Evolutionary conservation across 768 basidiomycete genomes (phyloP).

Genomic region (Tephrocybe sp.): DNA sequence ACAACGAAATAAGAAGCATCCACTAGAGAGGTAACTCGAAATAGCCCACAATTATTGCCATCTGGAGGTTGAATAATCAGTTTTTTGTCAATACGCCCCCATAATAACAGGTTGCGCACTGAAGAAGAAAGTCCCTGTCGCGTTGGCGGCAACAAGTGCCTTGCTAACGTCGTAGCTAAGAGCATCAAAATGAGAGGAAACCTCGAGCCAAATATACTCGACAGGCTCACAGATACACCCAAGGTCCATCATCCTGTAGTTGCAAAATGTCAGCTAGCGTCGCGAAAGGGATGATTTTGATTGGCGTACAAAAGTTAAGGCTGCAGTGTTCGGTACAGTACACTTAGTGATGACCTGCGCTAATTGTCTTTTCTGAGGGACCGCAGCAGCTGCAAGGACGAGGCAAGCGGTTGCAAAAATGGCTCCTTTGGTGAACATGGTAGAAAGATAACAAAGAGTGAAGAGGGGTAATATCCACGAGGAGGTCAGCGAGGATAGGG

Average conservation of each 20-base stretch:
- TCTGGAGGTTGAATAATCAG: not conserved
- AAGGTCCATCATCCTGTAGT: conserved; percentile 23
- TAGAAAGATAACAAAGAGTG: not conserved
- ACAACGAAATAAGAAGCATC: not conserved
- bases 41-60: not conserved
- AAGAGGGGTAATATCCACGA: conserved; percentile 3
- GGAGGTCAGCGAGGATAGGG: conserved; percentile 10
- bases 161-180: conserved; percentile 36
- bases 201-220: not conserved
- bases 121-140: conserved; percentile 45
- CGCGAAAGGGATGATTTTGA: too few relatives aligned
- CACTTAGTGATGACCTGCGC: conserved; percentile 24
- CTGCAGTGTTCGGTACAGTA: conserved; percentile 22
- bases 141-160: conserved; percentile 31
- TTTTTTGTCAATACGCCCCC: not conserved
- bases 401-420: conserved; percentile 12
- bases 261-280: not conserved
- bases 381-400: conserved; percentile 12
- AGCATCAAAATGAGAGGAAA: not conserved
- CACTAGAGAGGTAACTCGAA: not conserved
- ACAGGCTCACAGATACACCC: conserved; percentile 20
- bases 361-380: conserved; percentile 16
- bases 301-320: conserved; percentile 28
- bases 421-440: conserved; percentile 14
- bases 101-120: too few relatives aligned